Base-by-base conservation (phyloP, 345 rosid genomes). In the Pistacia integerrima region DNA sequence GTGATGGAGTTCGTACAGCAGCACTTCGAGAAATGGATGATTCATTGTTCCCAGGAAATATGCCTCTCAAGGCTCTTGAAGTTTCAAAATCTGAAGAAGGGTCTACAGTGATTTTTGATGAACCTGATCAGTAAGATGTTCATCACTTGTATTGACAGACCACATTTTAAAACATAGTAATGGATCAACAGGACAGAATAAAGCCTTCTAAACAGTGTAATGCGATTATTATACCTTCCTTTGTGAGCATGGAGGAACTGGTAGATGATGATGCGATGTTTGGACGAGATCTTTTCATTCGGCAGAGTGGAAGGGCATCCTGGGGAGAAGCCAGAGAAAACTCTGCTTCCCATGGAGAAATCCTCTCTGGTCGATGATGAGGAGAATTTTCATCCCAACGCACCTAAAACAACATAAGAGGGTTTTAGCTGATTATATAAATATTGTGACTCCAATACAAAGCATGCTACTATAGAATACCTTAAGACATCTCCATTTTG, bases 401-500 rank as follows among this genome's bases (percentile, higher is more conserved):
- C 74, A 86, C 88, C 90, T 86, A 67, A 46, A 76, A 30, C 56
- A 60, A 58, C 30, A 68, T 14, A 56, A 18, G 36, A 35, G 18
- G 35, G 13, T 41, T 46, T 63, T 20, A 48, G 38, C 52, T 36
- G 35, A 56, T 20, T 2, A 56, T 11, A 33, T 4, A 64, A 65
- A 12, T 46, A 36, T 5, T 38, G 8, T 60, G 25, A 48, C 20
- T 22, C 51, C 30, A 17, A 4, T 49, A 62, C 20, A 68, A 16
- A 8, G 65, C 59, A 79, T 44, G 76, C n/a, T 62, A 56, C 64
- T 28, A 33, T 9, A 18, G 22, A 33, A 22, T 70, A 89, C 93
- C 89, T 86, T 89, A 9, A 89, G 88, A 69, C 81, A 84, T 77
- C 93, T 81, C 93, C 93, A 89, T 73, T 82, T 84, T 38, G 93